Evolutionary conservation across 129 eudicot species (phyloP).

Genomic region (Flaveria sonorensis): DNA sequence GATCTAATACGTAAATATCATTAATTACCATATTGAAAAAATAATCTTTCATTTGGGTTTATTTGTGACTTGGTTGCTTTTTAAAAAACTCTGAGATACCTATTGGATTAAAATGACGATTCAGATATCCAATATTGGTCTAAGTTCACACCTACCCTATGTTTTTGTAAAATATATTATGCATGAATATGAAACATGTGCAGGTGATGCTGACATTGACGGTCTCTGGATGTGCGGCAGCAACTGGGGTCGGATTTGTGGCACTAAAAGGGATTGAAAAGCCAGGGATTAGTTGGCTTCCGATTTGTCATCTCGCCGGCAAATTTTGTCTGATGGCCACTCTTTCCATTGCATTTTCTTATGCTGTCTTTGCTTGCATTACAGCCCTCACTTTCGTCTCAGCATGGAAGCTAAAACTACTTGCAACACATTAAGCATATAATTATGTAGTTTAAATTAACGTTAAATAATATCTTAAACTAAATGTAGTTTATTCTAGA

Average conservation of each 20-base stretch:
- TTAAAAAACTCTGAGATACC: too few relatives aligned
- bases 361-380: constrained; percentile 34
- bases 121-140: too few relatives aligned
- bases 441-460: neutral
- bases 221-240: constrained; percentile 36
- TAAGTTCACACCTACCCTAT: too few relatives aligned
- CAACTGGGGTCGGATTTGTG: constrained; percentile 30
- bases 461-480: neutral
- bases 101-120: too few relatives aligned
- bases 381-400: constrained; percentile 25
- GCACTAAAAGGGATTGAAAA: constrained; percentile 28
- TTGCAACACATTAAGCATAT: constrained; percentile 7
- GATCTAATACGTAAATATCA: too few relatives aligned
- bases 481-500: neutral
- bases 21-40: too few relatives aligned
- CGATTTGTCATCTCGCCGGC: constrained; percentile 27
- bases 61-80: too few relatives aligned
- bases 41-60: too few relatives aligned
- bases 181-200: neutral
- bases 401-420: constrained; percentile 26
- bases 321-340: constrained; percentile 34
- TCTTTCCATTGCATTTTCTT: constrained; percentile 35
- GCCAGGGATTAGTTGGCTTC: constrained; percentile 41
- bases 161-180: too few relatives aligned
- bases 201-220: constrained; percentile 34